These are phyloP conservation scores for Komagataella kurtzmanii DNA, from an alignment of 805 yeast species.

Conservation along the genomic window DNA sequence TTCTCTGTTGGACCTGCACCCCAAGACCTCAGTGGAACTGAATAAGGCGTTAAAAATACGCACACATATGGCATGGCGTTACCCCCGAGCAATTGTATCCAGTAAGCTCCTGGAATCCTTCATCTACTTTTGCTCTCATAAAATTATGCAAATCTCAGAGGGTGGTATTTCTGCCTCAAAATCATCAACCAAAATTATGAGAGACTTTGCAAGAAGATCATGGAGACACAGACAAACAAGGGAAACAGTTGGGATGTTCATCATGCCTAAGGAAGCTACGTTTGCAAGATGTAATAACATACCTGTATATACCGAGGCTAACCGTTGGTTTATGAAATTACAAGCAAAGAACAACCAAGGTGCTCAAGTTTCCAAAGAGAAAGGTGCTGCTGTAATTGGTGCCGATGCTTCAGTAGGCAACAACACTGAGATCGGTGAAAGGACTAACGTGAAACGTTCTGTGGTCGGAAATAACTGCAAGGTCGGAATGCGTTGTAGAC, in stretches of 20 bases:
- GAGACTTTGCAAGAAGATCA: conserved; percentile 83
- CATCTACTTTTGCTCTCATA: conserved; percentile 49
- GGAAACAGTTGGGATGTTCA: conserved; percentile 56
- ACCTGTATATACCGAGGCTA: conserved; percentile 81
- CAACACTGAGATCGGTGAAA: conserved; percentile 59
- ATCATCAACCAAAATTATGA: conserved; percentile 52
- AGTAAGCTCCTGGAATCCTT: conserved; percentile 63
- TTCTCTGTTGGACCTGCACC: conserved; percentile 56
- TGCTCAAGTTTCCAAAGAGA: conserved; percentile 25
- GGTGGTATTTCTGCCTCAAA: conserved; percentile 21
- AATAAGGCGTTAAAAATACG: conserved; percentile 65
- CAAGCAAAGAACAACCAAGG: conserved; percentile 32
- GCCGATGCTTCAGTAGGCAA: conserved; percentile 74
- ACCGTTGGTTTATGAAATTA: conserved; percentile 57
- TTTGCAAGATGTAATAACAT: conserved; percentile 73
- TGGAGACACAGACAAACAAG: conserved; percentile 62
- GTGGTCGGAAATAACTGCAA: conserved; percentile 63
- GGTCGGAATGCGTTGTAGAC: conserved; percentile 77
- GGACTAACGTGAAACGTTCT: conserved; percentile 75
- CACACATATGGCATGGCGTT: conserved; percentile 82
- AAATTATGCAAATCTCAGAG: conserved; percentile 37
- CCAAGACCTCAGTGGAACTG: conserved; percentile 54
- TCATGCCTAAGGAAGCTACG: conserved; percentile 53
- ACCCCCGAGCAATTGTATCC: conserved; percentile 67
- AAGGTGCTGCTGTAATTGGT: conserved; percentile 65